A percentile compares a stretch with the other conserved stretches of the same genome.
These are phyloP conservation scores for Solanum tarapatanum DNA, from an alignment of 257 asterid genomes.

Conservation along the genomic window DNA sequence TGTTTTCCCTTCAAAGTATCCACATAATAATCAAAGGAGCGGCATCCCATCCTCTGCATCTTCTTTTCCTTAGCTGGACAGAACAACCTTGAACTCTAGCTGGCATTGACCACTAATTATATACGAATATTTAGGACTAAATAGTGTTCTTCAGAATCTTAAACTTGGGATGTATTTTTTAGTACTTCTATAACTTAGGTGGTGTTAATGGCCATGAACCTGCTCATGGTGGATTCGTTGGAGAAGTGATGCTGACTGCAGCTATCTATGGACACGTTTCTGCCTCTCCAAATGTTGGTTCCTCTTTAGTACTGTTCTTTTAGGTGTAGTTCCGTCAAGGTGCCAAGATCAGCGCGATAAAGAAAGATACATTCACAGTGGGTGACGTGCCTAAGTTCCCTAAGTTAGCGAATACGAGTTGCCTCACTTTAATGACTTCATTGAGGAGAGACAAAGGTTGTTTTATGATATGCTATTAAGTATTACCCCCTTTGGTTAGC, in stretches of 20 bases:
- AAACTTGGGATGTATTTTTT: not conserved
- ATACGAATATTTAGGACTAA: not conserved
- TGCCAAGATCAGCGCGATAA: not conserved
- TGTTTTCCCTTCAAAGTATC: not conserved
- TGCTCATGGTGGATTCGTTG: slow-evolving; percentile 95
- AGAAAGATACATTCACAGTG: not conserved
- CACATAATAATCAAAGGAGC: not conserved
- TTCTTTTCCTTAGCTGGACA: not conserved
- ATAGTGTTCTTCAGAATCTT: not conserved
- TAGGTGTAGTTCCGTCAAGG: not conserved
- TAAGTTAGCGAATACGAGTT: not conserved
- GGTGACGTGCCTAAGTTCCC: not conserved
- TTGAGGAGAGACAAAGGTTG: slow-evolving; percentile 10
- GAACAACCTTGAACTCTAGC: not conserved
- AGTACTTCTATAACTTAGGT: slow-evolving; percentile 37
- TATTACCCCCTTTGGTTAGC: not conserved
- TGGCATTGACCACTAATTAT: not conserved
- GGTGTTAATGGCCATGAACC: slow-evolving; percentile 99
- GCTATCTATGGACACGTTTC: slow-evolving; percentile 96
- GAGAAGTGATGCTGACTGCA: slow-evolving; percentile 98
- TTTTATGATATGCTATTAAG: slow-evolving; percentile 45
- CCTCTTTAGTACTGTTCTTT: not conserved
- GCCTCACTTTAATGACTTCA: not conserved
- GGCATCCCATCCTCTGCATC: not conserved
- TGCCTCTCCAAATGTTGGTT: slow-evolving; percentile 89